Evolutionary conservation across 306 rosid genomes (phyloP).

Genomic region (Rosa chinensis): DNA sequence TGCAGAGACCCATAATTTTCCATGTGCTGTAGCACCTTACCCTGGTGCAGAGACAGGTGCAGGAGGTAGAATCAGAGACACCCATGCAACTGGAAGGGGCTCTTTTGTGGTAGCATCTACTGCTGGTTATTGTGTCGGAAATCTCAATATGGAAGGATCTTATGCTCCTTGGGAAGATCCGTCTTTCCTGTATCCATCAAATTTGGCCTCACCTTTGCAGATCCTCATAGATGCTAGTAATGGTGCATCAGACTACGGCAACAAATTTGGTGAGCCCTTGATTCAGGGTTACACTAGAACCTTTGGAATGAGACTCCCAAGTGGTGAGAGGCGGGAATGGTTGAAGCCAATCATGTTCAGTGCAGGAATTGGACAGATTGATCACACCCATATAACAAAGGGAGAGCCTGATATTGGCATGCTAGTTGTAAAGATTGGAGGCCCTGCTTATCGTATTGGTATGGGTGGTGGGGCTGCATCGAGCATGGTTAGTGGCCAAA

Average conservation of each 20-base stretch:
- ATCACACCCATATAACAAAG: constrained; percentile 70
- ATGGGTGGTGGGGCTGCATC: constrained; percentile 99
- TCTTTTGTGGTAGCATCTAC: constrained; percentile 89
- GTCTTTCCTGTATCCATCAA: constrained; percentile 77
- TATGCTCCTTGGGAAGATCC: constrained; percentile 93
- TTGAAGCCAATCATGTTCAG: constrained; percentile 97
- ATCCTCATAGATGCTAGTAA: constrained; percentile 84
- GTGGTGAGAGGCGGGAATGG: constrained; percentile 95
- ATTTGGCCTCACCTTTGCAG: constrained; percentile 83
- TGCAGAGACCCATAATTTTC: constrained; percentile 95
- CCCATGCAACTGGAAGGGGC: constrained; percentile 95
- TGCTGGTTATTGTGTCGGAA: constrained; percentile 95
- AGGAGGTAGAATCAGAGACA: constrained; percentile 94
- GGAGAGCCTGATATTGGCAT: constrained; percentile 88
- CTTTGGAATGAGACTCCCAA: constrained; percentile 91
- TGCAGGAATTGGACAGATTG: constrained; percentile 90
- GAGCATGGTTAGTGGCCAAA: constrained; percentile 98
- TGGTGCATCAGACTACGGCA: constrained; percentile 95
- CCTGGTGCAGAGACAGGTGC: constrained; percentile 97
- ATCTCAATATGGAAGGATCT: constrained; percentile 66
- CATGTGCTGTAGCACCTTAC: constrained; percentile 97
- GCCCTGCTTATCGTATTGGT: constrained; percentile 94
- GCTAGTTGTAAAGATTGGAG: constrained; percentile 94
- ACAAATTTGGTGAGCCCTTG: constrained; percentile 98
- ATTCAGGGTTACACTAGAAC: constrained; percentile 94